Percentiles rank a stretch among this genome's conserved stretches.
Conservation (phyloP, 2,329 filamentous ascomycete species). For the Aspergillus sp. region DNA sequence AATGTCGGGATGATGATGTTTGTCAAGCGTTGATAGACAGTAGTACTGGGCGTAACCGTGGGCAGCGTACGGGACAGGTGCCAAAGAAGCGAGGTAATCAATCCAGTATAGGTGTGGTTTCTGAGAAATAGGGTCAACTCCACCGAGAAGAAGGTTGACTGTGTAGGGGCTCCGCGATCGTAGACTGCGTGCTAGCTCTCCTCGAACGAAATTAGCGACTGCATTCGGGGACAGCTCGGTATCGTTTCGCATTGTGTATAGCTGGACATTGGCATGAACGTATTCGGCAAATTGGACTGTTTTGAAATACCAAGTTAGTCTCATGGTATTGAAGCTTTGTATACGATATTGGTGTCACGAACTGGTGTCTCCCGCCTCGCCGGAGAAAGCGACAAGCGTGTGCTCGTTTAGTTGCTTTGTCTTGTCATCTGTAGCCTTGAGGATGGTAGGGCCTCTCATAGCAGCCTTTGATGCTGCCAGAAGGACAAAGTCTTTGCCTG, state of each 20-base stretch:
- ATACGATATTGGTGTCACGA: constrained; percentile 28
- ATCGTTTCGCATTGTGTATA: constrained; percentile 98
- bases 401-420: constrained; percentile 89
- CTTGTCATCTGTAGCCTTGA: constrained; percentile 96
- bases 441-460: constrained; percentile 94
- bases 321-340: background rate
- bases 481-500: constrained; percentile 98
- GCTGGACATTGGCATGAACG: constrained; percentile 96
- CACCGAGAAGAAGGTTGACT: constrained; percentile 92
- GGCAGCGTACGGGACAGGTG: constrained; percentile 88
- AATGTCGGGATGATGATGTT: constrained; percentile 97
- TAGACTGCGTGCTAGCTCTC: constrained; percentile 86
- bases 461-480: constrained; percentile 96
- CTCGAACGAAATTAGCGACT: constrained; percentile 88
- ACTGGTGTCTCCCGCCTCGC: constrained; percentile 95
- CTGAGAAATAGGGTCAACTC: constrained; percentile 86
- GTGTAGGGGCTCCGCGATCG: constrained; percentile 93
- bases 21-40: constrained; percentile 95
- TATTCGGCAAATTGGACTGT: constrained; percentile 98
- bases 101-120: constrained; percentile 95
- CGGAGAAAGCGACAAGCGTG: constrained; percentile 91
- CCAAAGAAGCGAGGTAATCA: constrained; percentile 89
- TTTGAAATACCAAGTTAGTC: constrained; percentile 15
- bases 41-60: constrained; percentile 99
- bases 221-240: constrained; percentile 86